Percentiles rank a stretch among this genome's conserved stretches.
phyloP scores from a whole-genome alignment of 1,284 basidiomycete species.

The Ganoderma sinense region DNA sequence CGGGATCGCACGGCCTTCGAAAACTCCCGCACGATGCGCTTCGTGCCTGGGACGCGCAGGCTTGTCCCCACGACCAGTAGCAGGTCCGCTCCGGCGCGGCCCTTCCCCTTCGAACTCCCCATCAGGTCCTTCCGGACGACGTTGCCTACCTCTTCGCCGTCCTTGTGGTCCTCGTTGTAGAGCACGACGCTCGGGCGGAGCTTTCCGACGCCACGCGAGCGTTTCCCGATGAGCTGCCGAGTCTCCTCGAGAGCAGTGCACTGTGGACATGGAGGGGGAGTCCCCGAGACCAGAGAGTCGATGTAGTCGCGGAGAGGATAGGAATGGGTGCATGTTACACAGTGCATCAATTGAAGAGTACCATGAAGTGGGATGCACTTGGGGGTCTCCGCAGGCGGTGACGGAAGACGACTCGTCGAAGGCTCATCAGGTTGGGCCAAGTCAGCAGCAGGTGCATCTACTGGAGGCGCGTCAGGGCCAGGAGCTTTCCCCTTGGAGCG shows the following conservation, averaged over 20 bases:
- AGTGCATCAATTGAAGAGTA: slow-evolving; percentile 82
- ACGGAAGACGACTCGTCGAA: slow-evolving; percentile 44
- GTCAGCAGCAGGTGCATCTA: background rate
- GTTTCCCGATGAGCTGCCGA: slow-evolving; percentile 80
- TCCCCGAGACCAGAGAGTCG: slow-evolving; percentile 62
- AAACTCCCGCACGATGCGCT: slow-evolving; percentile 92
- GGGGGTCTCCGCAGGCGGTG: slow-evolving; percentile 58
- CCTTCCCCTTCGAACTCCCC: slow-evolving; percentile 69
- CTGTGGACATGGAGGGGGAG: slow-evolving; percentile 80
- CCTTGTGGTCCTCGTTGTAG: slow-evolving; percentile 90
- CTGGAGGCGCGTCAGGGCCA: background rate
- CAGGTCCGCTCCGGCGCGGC: slow-evolving; percentile 79
- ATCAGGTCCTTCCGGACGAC: slow-evolving; percentile 81
- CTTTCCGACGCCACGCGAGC: slow-evolving; percentile 82
- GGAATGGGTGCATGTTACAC: slow-evolving; percentile 80
- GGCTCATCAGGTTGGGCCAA: slow-evolving; percentile 17
- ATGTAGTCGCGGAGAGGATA: slow-evolving; percentile 71
- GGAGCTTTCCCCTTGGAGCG: slow-evolving; percentile 43
- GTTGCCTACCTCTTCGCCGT: slow-evolving; percentile 88
- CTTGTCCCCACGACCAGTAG: slow-evolving; percentile 93
- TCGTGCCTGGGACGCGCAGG: slow-evolving; percentile 91
- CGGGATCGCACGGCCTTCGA: slow-evolving; percentile 78
- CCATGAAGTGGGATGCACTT: slow-evolving; percentile 93
- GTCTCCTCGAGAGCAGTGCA: slow-evolving; percentile 78
- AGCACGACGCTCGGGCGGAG: slow-evolving; percentile 90